Conservation (phyloP, 441 rosid genomes). For the Syzygium malaccense region DNA sequence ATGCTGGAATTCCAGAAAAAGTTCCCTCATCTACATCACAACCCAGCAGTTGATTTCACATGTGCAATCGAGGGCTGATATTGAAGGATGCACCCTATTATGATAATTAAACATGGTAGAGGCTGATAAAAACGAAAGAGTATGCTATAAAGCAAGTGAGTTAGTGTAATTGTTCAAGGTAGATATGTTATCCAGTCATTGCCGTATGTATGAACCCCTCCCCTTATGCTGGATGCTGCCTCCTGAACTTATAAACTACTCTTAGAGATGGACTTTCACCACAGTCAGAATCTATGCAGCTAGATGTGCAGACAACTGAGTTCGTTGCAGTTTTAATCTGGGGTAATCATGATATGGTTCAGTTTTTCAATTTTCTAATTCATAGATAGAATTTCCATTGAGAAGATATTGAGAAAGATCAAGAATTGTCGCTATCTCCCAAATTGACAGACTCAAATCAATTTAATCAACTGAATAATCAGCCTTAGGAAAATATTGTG, state of each 20-base stretch:
- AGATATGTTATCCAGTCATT: neutral
- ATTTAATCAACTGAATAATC: neutral
- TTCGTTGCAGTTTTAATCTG: neutral
- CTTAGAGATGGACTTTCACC: neutral
- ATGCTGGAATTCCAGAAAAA: conserved; percentile 36
- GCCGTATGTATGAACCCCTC: neutral
- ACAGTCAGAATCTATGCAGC: neutral
- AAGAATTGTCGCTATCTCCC: neutral
- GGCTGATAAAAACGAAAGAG: neutral
- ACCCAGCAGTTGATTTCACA: conserved; percentile 2
- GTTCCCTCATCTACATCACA: conserved; percentile 22
- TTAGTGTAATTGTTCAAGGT: neutral
- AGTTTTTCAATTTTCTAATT: neutral
- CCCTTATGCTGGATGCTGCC: neutral
- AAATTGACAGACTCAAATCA: neutral
- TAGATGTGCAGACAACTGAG: neutral
- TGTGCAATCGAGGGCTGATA: neutral
- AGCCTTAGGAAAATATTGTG: neutral
- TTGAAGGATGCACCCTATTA: neutral
- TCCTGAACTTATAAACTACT: neutral
- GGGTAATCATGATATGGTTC: neutral
- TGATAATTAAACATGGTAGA: neutral
- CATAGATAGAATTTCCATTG: neutral
- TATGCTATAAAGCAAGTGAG: neutral
- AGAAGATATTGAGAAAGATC: neutral